These are phyloP conservation scores for Lactarius evosmus DNA, from an alignment of 768 basidiomycete species.

Conservation along the genomic window DNA sequence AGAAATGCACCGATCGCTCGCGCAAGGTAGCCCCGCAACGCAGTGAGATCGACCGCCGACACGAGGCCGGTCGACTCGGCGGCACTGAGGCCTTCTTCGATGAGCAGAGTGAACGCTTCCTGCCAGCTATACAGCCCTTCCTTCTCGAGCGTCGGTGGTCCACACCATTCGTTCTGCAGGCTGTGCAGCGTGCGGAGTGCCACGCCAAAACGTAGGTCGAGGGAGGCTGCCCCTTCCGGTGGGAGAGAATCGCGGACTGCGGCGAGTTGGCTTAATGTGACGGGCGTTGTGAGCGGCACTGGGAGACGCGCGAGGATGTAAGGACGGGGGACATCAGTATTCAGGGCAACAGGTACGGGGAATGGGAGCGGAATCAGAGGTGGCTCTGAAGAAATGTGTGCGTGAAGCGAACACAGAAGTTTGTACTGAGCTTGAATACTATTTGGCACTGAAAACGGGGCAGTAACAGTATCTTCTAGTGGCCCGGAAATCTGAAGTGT, in stretches of 20 bases:
- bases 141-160: slow-evolving; percentile 41
- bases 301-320: slow-evolving; percentile 45
- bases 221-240: slow-evolving; percentile 35
- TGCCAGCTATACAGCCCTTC: slow-evolving; percentile 64
- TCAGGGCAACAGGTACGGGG: slow-evolving; percentile 46
- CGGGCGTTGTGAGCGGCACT: neutral
- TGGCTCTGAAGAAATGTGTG: slow-evolving; percentile 49
- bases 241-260: slow-evolving; percentile 40
- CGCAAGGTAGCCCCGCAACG: slow-evolving; percentile 50
- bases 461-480: neutral
- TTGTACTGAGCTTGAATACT: slow-evolving; percentile 30
- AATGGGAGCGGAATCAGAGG: slow-evolving; percentile 31
- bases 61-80: slow-evolving; percentile 37
- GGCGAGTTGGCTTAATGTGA: slow-evolving; percentile 36
- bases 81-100: slow-evolving; percentile 55
- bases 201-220: slow-evolving; percentile 62
- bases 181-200: slow-evolving; percentile 62
- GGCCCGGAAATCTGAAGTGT: slow-evolving; percentile 19
- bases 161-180: slow-evolving; percentile 78
- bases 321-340: slow-evolving; percentile 44
- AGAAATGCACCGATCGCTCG: slow-evolving; percentile 73
- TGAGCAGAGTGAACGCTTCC: slow-evolving; percentile 59
- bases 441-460: slow-evolving; percentile 29
- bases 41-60: slow-evolving; percentile 38
- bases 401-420: slow-evolving; percentile 28